Evolutionary conservation across 306 rosid genomes (phyloP).

Genomic region (Cercis canadensis): DNA sequence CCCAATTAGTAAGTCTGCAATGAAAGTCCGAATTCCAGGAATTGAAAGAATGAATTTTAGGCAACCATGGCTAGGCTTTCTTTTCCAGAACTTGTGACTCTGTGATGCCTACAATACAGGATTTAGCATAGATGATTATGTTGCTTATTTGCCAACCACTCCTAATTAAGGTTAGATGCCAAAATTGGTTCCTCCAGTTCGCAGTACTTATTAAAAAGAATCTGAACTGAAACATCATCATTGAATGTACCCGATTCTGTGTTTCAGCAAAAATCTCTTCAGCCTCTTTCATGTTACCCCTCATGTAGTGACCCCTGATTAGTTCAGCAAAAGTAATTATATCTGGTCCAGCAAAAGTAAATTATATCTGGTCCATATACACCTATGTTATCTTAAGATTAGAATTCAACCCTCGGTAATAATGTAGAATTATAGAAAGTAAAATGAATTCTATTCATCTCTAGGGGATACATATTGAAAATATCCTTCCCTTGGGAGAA

Average conservation of each 20-base stretch:
- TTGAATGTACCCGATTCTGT: slow-evolving; percentile 56
- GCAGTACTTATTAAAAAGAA: slow-evolving; percentile 68
- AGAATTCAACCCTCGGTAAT: too few species aligned
- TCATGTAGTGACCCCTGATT: slow-evolving; percentile 64
- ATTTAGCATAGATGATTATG: slow-evolving; percentile 14
- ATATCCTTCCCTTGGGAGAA: too few species aligned
- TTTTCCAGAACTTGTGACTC: slow-evolving; percentile 26
- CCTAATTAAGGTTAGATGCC: slow-evolving; percentile 65
- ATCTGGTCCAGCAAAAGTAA: too few species aligned
- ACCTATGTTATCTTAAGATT: too few species aligned
- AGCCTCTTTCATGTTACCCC: slow-evolving; percentile 66
- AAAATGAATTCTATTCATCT: too few species aligned
- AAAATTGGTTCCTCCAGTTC: slow-evolving; percentile 56
- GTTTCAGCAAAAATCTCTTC: slow-evolving; percentile 59
- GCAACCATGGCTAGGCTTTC: background rate
- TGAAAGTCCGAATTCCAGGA: too few species aligned
- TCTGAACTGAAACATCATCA: slow-evolving; percentile 70
- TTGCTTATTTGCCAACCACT: slow-evolving; percentile 54
- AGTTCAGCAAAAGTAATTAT: slow-evolving; percentile 71
- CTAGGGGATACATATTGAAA: too few species aligned
- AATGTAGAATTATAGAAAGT: too few species aligned
- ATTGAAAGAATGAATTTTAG: too few species aligned
- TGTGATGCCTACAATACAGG: background rate
- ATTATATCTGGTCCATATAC: too few species aligned
- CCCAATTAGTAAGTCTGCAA: too few species aligned